These are phyloP conservation scores for Cucurbita moschata DNA, from an alignment of 306 rosid genomes.

Conservation along the genomic window DNA sequence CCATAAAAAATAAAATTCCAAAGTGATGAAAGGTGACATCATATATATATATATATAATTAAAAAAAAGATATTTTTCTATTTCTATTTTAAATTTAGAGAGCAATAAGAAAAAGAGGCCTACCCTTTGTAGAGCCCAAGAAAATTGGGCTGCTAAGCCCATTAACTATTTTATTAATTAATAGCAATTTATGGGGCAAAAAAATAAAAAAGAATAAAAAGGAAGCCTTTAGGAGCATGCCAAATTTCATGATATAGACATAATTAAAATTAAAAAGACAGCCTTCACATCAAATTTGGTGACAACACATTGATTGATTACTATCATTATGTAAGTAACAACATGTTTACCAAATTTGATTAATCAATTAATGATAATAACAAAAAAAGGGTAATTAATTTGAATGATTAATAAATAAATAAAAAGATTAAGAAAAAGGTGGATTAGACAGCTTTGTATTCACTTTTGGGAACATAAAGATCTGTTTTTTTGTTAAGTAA, in stretches of 20 bases:
- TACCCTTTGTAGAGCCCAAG: too few species aligned
- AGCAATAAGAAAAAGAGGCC: too few species aligned
- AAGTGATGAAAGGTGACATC: not conserved
- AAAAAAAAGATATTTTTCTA: not conserved
- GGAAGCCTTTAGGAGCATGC: not conserved
- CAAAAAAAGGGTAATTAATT: not conserved
- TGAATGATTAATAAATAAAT: not conserved
- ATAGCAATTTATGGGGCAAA: not conserved
- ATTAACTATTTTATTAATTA: too few species aligned
- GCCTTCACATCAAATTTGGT: not conserved
- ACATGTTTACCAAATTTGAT: not conserved
- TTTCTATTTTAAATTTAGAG: too few species aligned
- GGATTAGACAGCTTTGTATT: constrained; percentile 4
- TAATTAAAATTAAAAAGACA: not conserved
- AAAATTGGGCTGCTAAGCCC: too few species aligned
- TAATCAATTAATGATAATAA: not conserved
- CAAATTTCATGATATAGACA: not conserved
- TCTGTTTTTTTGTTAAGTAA: not conserved
- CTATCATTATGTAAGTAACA: not conserved
- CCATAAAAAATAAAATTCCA: not conserved
- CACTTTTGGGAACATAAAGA: constrained; percentile 4
- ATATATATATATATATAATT: not conserved
- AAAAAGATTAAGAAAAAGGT: not conserved
- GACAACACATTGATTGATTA: constrained; percentile 1
- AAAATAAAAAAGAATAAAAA: not conserved